Evolutionary conservation across 2,329 filamentous ascomycete genomes (phyloP).

Genomic region (Dothistroma pini): DNA sequence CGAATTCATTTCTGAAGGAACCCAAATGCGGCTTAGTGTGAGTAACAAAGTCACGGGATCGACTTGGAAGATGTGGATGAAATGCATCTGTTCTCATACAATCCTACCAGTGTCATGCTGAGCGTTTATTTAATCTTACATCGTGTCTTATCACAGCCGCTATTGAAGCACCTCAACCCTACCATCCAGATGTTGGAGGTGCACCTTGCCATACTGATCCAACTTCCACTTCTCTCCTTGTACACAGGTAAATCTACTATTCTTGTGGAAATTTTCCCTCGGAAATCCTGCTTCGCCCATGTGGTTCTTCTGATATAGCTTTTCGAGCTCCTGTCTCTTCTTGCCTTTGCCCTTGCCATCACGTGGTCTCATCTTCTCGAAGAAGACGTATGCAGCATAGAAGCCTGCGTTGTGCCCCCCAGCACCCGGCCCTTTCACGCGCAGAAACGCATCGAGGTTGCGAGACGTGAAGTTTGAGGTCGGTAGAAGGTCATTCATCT

Average conservation of each 20-base stretch:
- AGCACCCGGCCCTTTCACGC: constrained; percentile 45
- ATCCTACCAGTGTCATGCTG: neutral
- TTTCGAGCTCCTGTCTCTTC: constrained; percentile 10
- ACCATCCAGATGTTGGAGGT: neutral
- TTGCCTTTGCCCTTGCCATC: constrained; percentile 48
- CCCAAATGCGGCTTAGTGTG: neutral
- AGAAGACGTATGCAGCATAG: constrained; percentile 56
- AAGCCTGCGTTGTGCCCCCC: constrained; percentile 49
- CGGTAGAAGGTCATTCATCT: constrained; percentile 34
- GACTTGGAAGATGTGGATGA: neutral
- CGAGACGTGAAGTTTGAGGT: constrained; percentile 32
- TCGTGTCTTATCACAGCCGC: neutral
- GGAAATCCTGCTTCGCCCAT: neutral
- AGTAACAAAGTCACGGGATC: neutral
- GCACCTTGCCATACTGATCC: neutral
- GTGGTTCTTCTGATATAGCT: constrained; percentile 7
- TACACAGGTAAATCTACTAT: neutral
- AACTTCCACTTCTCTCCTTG: neutral
- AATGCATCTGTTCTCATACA: neutral
- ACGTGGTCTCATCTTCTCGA: constrained; percentile 56
- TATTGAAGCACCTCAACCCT: neutral
- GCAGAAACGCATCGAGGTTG: constrained; percentile 47
- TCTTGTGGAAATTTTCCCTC: neutral
- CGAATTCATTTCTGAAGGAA: neutral
- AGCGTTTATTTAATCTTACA: neutral